Percentiles rank a stretch among this genome's conserved stretches.
phyloP scores from a whole-genome alignment of 1,284 basidiomycete species.

The Anthracocystis setariae region DNA sequence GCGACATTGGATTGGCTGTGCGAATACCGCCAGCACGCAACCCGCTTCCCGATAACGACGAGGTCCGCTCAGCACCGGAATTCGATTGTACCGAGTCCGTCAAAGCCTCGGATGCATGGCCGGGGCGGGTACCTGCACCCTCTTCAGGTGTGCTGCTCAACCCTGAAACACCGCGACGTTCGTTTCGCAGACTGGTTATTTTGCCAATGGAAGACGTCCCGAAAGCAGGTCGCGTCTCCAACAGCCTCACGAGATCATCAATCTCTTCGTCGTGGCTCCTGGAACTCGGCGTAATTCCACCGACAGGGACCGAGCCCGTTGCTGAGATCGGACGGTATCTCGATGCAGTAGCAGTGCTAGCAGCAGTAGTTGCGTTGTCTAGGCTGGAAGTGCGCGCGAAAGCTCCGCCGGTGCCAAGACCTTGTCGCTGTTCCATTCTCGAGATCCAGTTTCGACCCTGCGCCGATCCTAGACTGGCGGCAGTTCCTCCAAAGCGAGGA shows the following conservation, averaged over 20 bases:
- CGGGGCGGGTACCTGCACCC: background rate
- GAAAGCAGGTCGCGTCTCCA: constrained; percentile 47
- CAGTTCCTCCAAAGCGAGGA: constrained; percentile 31
- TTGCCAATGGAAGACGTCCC: constrained; percentile 30
- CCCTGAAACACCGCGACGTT: constrained; percentile 27
- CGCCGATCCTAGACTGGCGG: constrained; percentile 36
- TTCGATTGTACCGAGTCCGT: constrained; percentile 32
- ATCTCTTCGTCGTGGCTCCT: constrained; percentile 57
- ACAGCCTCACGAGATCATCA: constrained; percentile 51
- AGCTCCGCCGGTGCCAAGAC: constrained; percentile 31
- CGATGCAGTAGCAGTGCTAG: constrained; percentile 20
- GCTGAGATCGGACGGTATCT: constrained; percentile 22
- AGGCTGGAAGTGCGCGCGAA: constrained; percentile 38
- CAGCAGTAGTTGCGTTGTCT: constrained; percentile 39
- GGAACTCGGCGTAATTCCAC: constrained; percentile 33
- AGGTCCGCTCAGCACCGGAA: constrained; percentile 19
- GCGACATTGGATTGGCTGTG: constrained; percentile 36
- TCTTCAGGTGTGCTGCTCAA: constrained; percentile 42
- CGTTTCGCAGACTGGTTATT: constrained; percentile 19
- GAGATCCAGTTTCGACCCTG: constrained; percentile 54
- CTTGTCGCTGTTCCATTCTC: constrained; percentile 56
- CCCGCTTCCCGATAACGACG: constrained; percentile 28
- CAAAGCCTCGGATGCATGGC: constrained; percentile 13
- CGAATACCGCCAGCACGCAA: constrained; percentile 25
- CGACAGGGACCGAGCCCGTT: constrained; percentile 6